Conservation (phyloP, 1,284 basidiomycete genomes). For the Tilletiaria anomala region DNA sequence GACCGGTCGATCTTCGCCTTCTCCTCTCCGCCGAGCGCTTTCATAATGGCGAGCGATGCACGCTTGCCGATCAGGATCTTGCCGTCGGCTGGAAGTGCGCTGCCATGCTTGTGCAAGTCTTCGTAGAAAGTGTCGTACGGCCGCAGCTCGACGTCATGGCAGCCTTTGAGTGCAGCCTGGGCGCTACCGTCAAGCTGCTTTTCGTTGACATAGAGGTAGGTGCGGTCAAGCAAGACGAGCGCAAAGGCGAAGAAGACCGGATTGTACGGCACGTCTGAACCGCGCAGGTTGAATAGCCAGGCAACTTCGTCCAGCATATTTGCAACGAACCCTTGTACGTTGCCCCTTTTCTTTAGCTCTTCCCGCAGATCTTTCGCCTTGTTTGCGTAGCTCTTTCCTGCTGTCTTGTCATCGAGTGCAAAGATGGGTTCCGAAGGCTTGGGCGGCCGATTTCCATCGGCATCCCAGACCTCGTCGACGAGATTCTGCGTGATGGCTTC, state of each 20-base stretch:
- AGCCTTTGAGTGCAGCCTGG: conserved; percentile 44
- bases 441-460: conserved; percentile 57
- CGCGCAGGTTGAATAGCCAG: conserved; percentile 83
- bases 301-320: conserved; percentile 38
- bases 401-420: conserved; percentile 56
- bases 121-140: conserved; percentile 48
- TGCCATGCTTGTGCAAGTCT: conserved; percentile 18
- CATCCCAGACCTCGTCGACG: conserved; percentile 67
- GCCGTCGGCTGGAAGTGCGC: conserved; percentile 8
- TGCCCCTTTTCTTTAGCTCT: conserved; percentile 21
- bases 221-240: conserved; percentile 53
- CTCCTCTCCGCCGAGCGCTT: conserved; percentile 27
- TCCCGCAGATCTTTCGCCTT: conserved; percentile 29
- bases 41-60: conserved; percentile 29
- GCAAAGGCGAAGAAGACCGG: conserved; percentile 87
- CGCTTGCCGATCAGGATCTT: conserved; percentile 30
- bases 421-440: conserved; percentile 58
- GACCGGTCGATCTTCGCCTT: conserved; percentile 23
- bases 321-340: conserved; percentile 27
- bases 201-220: conserved; percentile 60
- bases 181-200: conserved; percentile 10
- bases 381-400: conserved; percentile 42
- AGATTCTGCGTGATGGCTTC: conserved; percentile 53
- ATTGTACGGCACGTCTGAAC: conserved; percentile 82
- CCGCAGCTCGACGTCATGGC: conserved; percentile 50